Evolutionary conservation across 768 basidiomycete genomes (phyloP).

Genomic region (Leccinellum albellum): DNA sequence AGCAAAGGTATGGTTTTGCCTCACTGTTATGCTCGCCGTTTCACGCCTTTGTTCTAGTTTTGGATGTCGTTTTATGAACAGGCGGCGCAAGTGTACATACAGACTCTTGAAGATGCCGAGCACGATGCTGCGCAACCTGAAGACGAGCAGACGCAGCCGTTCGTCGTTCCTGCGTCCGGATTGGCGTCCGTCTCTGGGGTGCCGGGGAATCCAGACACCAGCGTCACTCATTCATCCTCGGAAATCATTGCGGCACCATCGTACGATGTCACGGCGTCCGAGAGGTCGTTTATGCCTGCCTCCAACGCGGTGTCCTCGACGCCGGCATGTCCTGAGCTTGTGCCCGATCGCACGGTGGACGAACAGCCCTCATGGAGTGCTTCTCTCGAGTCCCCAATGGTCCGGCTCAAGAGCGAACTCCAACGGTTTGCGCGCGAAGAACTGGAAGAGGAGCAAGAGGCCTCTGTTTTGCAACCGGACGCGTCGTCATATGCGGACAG

Average conservation of each 20-base stretch:
- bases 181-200: conserved; percentile 3
- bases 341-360: conserved; percentile 38
- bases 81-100: conserved; percentile 83
- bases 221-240: conserved; percentile 6
- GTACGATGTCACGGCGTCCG: conserved; percentile 48
- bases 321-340: conserved; percentile 45
- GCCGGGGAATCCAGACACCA: not conserved
- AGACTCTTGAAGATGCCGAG: conserved; percentile 69
- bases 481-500: conserved; percentile 21
- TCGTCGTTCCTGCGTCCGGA: conserved; percentile 17
- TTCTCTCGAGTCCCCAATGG: conserved; percentile 71
- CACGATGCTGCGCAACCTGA: conserved; percentile 44
- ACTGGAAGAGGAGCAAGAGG: conserved; percentile 16
- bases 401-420: conserved; percentile 60
- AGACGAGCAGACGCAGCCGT: conserved; percentile 43
- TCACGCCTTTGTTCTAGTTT: conserved; percentile 50
- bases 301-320: conserved; percentile 75
- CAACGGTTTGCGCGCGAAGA: conserved; percentile 46
- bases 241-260: not conserved
- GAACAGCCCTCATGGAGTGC: conserved; percentile 67
- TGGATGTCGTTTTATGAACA: conserved; percentile 97
- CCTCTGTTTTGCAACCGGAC: conserved; percentile 21
- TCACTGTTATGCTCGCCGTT: not conserved
- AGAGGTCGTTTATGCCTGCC: conserved; percentile 68
- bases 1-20: conserved; percentile 56